Conservation (phyloP, 495 filamentous ascomycete genomes). For the Neurospora sp. region DNA sequence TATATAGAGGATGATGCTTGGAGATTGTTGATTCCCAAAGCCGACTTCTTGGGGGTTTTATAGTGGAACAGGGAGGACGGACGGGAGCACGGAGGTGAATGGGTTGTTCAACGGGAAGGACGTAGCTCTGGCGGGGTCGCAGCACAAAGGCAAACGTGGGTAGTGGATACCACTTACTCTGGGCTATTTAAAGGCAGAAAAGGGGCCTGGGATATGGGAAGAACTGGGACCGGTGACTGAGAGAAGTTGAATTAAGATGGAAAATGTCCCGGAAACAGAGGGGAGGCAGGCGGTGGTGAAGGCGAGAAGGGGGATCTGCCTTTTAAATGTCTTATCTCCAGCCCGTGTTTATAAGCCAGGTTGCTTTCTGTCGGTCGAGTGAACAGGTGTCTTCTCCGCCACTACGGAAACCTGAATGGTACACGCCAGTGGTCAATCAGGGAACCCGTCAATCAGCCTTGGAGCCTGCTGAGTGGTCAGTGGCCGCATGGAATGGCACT, state of each 20-base stretch:
- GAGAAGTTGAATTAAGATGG: conserved; percentile 1
- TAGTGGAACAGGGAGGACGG: not conserved
- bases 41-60: not conserved
- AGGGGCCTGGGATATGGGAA: conserved; percentile 5
- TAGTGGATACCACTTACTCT: conserved; percentile 12
- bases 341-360: conserved; percentile 12
- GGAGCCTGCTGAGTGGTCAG: not conserved
- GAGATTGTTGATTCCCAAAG: not conserved
- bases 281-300: conserved; percentile 2
- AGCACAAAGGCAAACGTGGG: not conserved
- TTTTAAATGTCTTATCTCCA: conserved; percentile 19
- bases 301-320: conserved; percentile 4
- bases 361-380: conserved; percentile 7
- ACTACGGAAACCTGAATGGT: not conserved
- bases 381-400: conserved; percentile 27
- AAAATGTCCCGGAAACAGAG: conserved; percentile 1
- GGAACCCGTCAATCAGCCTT: conserved; percentile 6
- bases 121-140: not conserved
- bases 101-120: not conserved
- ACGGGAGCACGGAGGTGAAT: not conserved
- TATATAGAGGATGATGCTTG: not conserved
- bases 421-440: conserved; percentile 1
- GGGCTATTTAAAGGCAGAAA: conserved; percentile 19
- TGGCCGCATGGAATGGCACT: not conserved
- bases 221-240: not conserved